Conservation (phyloP, 306 rosid species). For the Cucurbita maxima region DNA sequence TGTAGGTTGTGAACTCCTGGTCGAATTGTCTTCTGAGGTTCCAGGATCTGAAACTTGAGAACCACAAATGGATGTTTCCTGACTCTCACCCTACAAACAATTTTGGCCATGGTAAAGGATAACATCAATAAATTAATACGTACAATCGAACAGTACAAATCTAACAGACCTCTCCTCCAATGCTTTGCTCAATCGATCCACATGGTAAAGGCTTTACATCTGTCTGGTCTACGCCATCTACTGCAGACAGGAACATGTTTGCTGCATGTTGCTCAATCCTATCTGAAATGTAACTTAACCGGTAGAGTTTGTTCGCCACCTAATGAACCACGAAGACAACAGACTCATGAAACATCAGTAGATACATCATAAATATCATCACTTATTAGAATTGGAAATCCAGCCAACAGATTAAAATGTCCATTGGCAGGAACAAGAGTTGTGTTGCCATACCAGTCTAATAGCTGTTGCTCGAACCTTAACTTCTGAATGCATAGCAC, state of each 20-base stretch:
- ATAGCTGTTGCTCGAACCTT: slow-evolving; percentile 94
- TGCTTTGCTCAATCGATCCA: slow-evolving; percentile 33
- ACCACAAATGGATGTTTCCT: slow-evolving; percentile 37
- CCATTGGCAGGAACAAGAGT: neutral
- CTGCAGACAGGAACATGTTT: slow-evolving; percentile 60
- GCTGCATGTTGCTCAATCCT: slow-evolving; percentile 69
- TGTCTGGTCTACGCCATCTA: slow-evolving; percentile 29
- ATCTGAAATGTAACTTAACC: slow-evolving; percentile 61
- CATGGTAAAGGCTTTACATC: slow-evolving; percentile 36
- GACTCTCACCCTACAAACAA: slow-evolving; percentile 43
- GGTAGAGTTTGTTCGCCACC: slow-evolving; percentile 97
- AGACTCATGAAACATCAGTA: neutral
- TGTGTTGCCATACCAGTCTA: slow-evolving; percentile 60
- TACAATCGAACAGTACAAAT: neutral
- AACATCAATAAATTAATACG: neutral
- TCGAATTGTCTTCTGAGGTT: slow-evolving; percentile 42
- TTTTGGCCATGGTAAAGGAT: neutral
- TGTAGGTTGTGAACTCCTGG: slow-evolving; percentile 19
- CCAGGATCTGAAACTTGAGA: slow-evolving; percentile 44
- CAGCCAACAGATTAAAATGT: slow-evolving; percentile 3
- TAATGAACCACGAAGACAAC: slow-evolving; percentile 16
- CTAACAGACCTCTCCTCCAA: slow-evolving; percentile 31
- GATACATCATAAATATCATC: neutral
- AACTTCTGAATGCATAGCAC: slow-evolving; percentile 85
- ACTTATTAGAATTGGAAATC: neutral